phyloP scores from a whole-genome alignment of 805 yeast species.

The Brettanomyces bruxellensis region DNA sequence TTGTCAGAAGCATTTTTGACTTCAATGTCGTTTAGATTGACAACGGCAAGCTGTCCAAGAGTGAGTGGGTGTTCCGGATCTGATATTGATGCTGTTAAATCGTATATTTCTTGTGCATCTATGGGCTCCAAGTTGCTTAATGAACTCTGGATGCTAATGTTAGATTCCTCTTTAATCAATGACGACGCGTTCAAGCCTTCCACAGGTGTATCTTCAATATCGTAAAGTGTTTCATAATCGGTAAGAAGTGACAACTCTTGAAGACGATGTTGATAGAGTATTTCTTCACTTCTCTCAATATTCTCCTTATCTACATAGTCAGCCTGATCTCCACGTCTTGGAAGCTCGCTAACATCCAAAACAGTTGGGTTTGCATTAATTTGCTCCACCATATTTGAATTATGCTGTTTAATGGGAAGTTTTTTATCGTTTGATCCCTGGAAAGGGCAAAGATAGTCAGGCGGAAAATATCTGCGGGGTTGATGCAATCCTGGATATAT shows the following conservation, averaged over 20 bases:
- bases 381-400: constrained; percentile 35
- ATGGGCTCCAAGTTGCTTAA: constrained; percentile 42
- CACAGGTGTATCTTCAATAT: not conserved
- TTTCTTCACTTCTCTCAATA: not conserved
- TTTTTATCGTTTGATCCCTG: no score
- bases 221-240: not conserved
- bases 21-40: constrained; percentile 70
- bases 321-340: constrained; percentile 40
- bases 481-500: no score
- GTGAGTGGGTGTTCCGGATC: constrained; percentile 98
- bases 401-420: no score
- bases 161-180: not conserved
- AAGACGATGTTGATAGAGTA: not conserved
- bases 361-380: constrained; percentile 90
- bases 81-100: constrained; percentile 73
- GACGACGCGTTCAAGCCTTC: constrained; percentile 1
- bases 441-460: no score
- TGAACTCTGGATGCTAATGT: not conserved
- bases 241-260: not conserved
- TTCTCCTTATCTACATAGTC: not conserved
- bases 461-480: no score
- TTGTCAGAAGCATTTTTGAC: constrained; percentile 51
- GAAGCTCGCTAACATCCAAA: constrained; percentile 65
- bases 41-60: constrained; percentile 89
- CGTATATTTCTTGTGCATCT: constrained; percentile 86